A percentile compares a stretch with the other conserved stretches of the same genome.
Conservation (phyloP, 2,329 filamentous ascomycete species). For the Taxawa tesnikishii region DNA sequence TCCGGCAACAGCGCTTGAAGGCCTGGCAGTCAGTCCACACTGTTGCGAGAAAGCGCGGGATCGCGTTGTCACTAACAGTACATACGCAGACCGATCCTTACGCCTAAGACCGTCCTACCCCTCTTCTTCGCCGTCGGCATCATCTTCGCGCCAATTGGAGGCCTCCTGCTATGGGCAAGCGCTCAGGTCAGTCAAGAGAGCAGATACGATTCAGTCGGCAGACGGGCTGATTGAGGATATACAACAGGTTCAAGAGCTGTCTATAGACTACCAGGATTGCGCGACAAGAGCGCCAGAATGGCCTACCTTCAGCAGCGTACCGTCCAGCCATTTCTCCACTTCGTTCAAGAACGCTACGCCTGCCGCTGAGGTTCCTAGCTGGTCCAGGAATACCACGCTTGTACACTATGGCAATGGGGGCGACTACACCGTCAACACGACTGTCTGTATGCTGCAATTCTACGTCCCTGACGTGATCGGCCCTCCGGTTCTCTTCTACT, state of each 20-base stretch:
- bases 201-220: not conserved
- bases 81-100: conserved; percentile 67
- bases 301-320: conserved; percentile 37
- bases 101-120: conserved; percentile 83
- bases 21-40: conserved; percentile 80
- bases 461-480: conserved; percentile 65
- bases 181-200: conserved; percentile 43
- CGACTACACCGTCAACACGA: conserved; percentile 21
- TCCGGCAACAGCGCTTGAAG: conserved; percentile 91
- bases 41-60: not conserved
- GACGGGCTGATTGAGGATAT: not conserved
- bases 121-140: conserved; percentile 85
- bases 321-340: conserved; percentile 44
- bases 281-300: conserved; percentile 37
- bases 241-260: conserved; percentile 77
- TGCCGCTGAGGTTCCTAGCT: conserved; percentile 13
- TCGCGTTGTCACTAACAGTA: conserved; percentile 24
- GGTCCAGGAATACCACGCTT: conserved; percentile 11
- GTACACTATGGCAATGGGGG: conserved; percentile 13
- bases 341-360: conserved; percentile 50
- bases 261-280: conserved; percentile 84
- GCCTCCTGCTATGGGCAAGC: conserved; percentile 75
- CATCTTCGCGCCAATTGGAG: conserved; percentile 88
- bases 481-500: conserved; percentile 83
- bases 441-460: conserved; percentile 63